Conservation (phyloP, 139 green algal species). For the Parachlorella kessleri region DNA sequence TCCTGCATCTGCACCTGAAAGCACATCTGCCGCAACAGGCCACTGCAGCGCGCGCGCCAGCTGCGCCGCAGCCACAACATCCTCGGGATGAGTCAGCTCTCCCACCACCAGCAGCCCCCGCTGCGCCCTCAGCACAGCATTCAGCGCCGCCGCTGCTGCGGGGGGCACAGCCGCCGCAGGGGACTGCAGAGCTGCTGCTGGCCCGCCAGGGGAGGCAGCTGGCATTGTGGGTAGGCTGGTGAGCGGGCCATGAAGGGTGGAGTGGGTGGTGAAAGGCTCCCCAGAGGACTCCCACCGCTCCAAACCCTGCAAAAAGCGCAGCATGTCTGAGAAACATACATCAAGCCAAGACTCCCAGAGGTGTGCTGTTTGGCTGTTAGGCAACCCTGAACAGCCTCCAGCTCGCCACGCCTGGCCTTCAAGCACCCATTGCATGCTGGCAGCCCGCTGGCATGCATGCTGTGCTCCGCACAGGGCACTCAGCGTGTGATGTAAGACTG, state of each 20-base stretch:
- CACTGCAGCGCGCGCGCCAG: conserved; percentile 72
- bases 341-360: too few species aligned
- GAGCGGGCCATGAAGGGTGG: background rate
- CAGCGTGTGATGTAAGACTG: too few species aligned
- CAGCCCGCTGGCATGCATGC: too few species aligned
- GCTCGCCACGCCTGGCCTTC: too few species aligned
- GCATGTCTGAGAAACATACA: too few species aligned
- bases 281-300: conserved; percentile 53
- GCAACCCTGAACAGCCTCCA: too few species aligned
- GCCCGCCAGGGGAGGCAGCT: background rate
- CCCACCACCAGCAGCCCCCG: conserved; percentile 85
- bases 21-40: conserved; percentile 86
- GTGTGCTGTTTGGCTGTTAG: too few species aligned
- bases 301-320: conserved; percentile 69
- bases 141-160: background rate
- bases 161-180: conserved; percentile 6
- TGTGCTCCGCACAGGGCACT: too few species aligned
- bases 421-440: too few species aligned
- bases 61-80: conserved; percentile 59
- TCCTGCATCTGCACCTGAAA: too few species aligned
- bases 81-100: conserved; percentile 55
- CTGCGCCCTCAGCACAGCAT: background rate
- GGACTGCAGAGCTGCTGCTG: conserved; percentile 13
- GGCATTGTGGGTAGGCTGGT: background rate
- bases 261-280: conserved; percentile 44